Evolutionary conservation across 768 basidiomycete species (phyloP), one percentile per base, ranked within the genome.

Genomic region (Lactarius tabidus): DNA sequence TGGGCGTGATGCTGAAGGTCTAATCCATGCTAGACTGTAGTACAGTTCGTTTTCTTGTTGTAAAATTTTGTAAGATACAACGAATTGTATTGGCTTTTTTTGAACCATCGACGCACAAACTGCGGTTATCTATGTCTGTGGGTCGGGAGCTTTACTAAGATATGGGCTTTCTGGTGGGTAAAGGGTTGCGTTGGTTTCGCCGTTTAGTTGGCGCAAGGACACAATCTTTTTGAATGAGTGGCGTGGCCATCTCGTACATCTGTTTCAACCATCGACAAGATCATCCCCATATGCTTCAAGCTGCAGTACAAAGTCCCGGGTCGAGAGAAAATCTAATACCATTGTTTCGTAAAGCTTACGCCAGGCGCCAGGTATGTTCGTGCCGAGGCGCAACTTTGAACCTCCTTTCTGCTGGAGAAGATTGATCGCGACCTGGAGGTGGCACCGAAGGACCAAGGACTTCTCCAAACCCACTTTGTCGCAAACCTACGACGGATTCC

Each of bases 1-100:
- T 31, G 59, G 36, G 23, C 45, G 54, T 56, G 9, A 28, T 57
- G 12, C 29, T 36, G 39, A 45, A 31, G 23, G 26, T 52, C 35
- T 55, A 48, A 57, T 62, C 29, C 35, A 41, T 26, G 38, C 39
- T 66, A 62, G 60, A 66, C 39, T 35, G 59, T 33, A 33, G n/a
- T 36, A 52, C 38, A n/a, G 15, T 55, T 29, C 12, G 17, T 39
- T 20, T 20, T 41, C 41, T 55, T 66, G 56, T 62, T 66, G 60
- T 66, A 57, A n/a, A 15, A n/a, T 17, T n/a, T 29, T 57, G 64
- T 65, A 57, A 48, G 59, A 57, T 39, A 20, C 23, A 65, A 6
- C 28, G 15, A 17, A 57, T 17, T 26, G 20, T 35, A 60, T 31
- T 43, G 31, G 33, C 48, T 52, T 41, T 45, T 56, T 17, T 17